Evolutionary conservation across 75 land plant genomes (phyloP).

Genomic region (Cryptomeria japonica): DNA sequence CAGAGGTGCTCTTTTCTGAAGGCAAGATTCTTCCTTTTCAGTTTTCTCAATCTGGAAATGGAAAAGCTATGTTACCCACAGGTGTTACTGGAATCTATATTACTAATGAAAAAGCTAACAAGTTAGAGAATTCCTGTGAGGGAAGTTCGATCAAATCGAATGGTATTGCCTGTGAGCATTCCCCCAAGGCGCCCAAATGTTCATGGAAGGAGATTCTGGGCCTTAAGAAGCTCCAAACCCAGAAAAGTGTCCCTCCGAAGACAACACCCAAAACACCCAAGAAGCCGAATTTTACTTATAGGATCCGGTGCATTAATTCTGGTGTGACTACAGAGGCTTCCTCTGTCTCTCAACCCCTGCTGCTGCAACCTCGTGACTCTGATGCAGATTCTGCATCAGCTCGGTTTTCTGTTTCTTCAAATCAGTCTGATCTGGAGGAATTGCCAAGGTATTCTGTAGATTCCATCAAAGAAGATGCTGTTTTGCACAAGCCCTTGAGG

Average conservation of each 20-base stretch:
- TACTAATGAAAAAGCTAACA: neutral
- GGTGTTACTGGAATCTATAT: neutral
- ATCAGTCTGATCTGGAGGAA: constrained; percentile 54
- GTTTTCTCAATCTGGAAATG: neutral
- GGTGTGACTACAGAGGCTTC: neutral
- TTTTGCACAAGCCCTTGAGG: constrained; percentile 8
- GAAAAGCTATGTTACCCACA: neutral
- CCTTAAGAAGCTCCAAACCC: constrained; percentile 35
- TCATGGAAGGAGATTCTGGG: constrained; percentile 73
- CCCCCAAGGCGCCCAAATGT: constrained; percentile 64
- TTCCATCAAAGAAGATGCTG: constrained; percentile 25
- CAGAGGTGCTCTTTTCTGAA: constrained; percentile 52
- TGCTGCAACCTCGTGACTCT: constrained; percentile 25
- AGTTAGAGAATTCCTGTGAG: constrained; percentile 1
- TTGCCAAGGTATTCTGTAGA: constrained; percentile 58
- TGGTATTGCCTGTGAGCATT: constrained; percentile 18
- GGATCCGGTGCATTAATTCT: constrained; percentile 17
- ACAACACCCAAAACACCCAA: constrained; percentile 18
- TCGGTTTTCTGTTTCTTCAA: constrained; percentile 51
- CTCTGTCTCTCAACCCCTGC: constrained; percentile 28
- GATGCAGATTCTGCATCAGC: constrained; percentile 37
- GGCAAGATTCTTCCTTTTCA: constrained; percentile 68
- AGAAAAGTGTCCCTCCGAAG: neutral
- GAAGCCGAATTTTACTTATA: constrained; percentile 28
- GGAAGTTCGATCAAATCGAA: neutral